These are phyloP conservation scores for Penicillium crustosum DNA, from an alignment of 2,329 filamentous ascomycete species.

Conservation along the genomic window DNA sequence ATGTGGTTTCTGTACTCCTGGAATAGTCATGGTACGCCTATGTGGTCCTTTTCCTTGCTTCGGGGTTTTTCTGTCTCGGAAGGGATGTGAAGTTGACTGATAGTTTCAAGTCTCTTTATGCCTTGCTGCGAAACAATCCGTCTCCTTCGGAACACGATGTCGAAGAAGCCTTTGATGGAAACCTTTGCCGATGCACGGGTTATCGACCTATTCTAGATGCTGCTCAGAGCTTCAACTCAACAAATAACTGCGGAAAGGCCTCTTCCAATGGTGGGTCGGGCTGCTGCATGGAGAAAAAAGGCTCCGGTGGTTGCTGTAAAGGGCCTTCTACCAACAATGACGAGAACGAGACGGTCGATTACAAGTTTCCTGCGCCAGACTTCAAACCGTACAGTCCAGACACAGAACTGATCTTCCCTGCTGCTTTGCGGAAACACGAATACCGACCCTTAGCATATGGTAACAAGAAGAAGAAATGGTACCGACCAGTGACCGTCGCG, in stretches of 20 bases:
- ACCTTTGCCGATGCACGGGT: conserved; percentile 91
- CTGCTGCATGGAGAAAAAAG: conserved; percentile 71
- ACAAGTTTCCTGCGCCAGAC: conserved; percentile 76
- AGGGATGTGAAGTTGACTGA: conserved; percentile 6
- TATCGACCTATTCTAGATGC: conserved; percentile 93
- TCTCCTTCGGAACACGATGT: conserved; percentile 76
- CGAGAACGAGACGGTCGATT: conserved; percentile 37
- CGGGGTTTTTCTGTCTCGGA: too few relatives aligned
- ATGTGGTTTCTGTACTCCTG: conserved; percentile 93
- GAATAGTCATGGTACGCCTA: conserved; percentile 76
- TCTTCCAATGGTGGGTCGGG: conserved; percentile 60
- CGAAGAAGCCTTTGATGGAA: conserved; percentile 96
- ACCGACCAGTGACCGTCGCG: conserved; percentile 78
- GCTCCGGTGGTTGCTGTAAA: conserved; percentile 67
- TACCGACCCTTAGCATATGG: conserved; percentile 82
- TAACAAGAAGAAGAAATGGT: conserved; percentile 94
- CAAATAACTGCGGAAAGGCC: conserved; percentile 59
- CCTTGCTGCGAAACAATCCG: conserved; percentile 80
- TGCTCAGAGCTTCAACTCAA: conserved; percentile 72
- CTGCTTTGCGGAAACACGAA: conserved; percentile 76
- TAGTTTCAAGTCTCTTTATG: conserved; percentile 72
- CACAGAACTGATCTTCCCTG: conserved; percentile 93
- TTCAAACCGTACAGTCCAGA: conserved; percentile 94
- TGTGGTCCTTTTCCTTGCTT: not conserved
- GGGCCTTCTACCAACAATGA: conserved; percentile 44